These are phyloP conservation scores for Helotiales sp. DNA, from an alignment of 2,329 filamentous ascomycete species.

Conservation along the genomic window DNA sequence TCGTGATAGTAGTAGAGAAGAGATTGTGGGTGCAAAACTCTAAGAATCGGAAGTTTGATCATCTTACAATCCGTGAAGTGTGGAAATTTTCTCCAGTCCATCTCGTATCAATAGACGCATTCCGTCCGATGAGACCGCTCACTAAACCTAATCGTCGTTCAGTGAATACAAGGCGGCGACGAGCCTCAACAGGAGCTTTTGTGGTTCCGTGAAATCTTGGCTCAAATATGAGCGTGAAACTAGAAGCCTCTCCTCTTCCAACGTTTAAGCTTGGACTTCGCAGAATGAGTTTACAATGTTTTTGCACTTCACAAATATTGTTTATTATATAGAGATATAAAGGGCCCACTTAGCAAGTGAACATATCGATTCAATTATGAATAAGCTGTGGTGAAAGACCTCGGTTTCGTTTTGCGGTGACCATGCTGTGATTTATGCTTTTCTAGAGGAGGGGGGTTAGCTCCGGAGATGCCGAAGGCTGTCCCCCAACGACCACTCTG, in stretches of 20 bases:
- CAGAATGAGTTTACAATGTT: too few species aligned
- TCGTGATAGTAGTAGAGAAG: background rate
- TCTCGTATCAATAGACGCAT: background rate
- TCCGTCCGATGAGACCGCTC: background rate
- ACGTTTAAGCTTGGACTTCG: too few species aligned
- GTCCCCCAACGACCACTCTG: background rate
- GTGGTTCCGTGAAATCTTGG: background rate
- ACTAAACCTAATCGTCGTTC: background rate
- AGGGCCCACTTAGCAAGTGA: too few species aligned
- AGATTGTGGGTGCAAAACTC: background rate
- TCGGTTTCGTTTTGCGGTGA: background rate
- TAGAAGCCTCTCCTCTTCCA: too few species aligned
- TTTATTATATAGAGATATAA: too few species aligned
- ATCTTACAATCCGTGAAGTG: background rate
- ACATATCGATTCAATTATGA: too few species aligned
- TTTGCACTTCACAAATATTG: too few species aligned
- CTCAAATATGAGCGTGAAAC: too few species aligned
- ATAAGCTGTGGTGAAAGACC: too few species aligned
- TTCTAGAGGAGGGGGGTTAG: background rate
- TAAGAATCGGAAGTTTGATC: background rate
- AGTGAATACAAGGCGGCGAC: background rate
- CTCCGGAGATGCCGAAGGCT: background rate
- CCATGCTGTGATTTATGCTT: background rate
- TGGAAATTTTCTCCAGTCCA: background rate
- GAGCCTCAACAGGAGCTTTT: background rate